Base-by-base conservation (phyloP, 2,329 filamentous ascomycete genomes). In the Microdochium paspali region DNA sequence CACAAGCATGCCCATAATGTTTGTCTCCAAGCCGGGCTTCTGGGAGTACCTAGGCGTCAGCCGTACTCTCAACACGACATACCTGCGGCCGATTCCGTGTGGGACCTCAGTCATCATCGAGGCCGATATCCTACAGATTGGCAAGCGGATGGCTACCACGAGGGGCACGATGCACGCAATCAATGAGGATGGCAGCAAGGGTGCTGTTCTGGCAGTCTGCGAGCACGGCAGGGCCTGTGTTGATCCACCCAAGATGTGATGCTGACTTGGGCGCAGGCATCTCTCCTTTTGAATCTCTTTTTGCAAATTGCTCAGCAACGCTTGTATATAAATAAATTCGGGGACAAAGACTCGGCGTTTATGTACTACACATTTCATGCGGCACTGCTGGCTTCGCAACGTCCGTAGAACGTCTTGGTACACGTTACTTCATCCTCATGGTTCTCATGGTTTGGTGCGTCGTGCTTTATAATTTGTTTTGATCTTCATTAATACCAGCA, bases 11-110 rank as follows among this genome's bases (percentile, higher is more conserved):
- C 69, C 79, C 3, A 62, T 87, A 12, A 63, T 73, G 10, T 70
- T 82, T 31, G 61, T 84, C 46, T 73, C 74, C 42, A 67, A 66
- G 21, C 77, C 76, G 0, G 83, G 80, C 5, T 79, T 74, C 60
- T 86, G 84, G 76, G 66, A 71, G 48, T 67, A 66, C 32, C 70
- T 82, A 23, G 84, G 84, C 31, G 82, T 88, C 24, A 80, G 72
- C 58, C 74, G 84, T 49, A 82, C 78, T 24, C 69, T 89, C 47
- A 80, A 75, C 56, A 73, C 84, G 39, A 85, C 80, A 0, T 89
- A 85, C 61, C 64, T 88, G 50, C 72, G 81, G 1, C 84, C 84
- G 1, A 71, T 76, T 3, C 75, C 76, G 1, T 58, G 61, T 12
- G 80, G 76, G 10, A 61, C 57, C 1, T 63, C 64, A 44, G 59